Evolutionary conservation across 2,329 filamentous ascomycete genomes (phyloP), one percentile per base, ranked within the genome.

Genomic region (Hymenoscyphus albidus): DNA sequence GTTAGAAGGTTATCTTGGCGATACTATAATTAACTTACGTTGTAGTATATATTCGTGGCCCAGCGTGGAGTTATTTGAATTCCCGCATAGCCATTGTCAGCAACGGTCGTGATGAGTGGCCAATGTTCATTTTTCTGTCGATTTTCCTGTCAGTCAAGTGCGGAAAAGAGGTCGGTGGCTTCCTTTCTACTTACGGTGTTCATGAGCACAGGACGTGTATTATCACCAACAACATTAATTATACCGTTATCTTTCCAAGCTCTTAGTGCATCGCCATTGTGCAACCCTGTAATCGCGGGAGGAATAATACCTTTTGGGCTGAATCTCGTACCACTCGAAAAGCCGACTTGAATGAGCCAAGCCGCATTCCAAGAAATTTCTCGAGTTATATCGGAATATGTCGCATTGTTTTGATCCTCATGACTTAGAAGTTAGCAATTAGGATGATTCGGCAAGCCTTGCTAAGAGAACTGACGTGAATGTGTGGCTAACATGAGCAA

Each of bases 1-100:
- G 16, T 40, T 35, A 59, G 55, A 40, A 42, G 14, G 35, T 32
- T 14, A 22, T 31, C 5, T 13, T 6, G n/a, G 12, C 2, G 38
- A 22, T 12, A 13, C n/a, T 7, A n/a, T n/a, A 7, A n/a, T 16
- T 14, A 48, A 86, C 69, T 42, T 57, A 69, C 69, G 76, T 88
- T 87, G 78, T 85, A 88, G 77, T 87, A 88, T 66, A 88, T 87
- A 54, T 83, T 81, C 2, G 83, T 85, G 0, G 85, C 82, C 81
- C 82, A 88, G 57, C 85, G 83, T 4, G 84, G 84, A 71, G 85
- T 82, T 59, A 88, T 79, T 64, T 80, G 80, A 51, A 86, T 77
- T 1, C 85, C 85, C 54, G 76, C 81, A 68, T 81, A 84, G 0
- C 85, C 85, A 69, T 88, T 84, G 12, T 67, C 71, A 0, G 74